A percentile compares a stretch with the other conserved stretches of the same genome.
Conservation (phyloP, 441 rosid species). For the Theobroma grandiflorum region DNA sequence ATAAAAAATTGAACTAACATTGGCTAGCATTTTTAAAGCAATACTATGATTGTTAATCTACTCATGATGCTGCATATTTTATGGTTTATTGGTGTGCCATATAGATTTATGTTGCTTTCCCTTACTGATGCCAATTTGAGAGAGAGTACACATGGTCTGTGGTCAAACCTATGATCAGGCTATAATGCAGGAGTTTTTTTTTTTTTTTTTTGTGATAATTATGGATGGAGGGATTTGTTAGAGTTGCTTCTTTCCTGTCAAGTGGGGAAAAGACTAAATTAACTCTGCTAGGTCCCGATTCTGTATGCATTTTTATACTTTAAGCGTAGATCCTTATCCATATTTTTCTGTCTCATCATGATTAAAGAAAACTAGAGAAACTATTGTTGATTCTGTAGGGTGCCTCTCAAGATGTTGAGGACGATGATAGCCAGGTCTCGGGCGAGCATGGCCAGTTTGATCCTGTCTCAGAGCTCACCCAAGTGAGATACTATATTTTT, state of each 20-base stretch:
- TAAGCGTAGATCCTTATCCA: neutral
- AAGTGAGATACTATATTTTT: constrained; percentile 40
- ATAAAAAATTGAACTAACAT: neutral
- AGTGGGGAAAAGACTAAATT: neutral
- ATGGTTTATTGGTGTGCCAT: neutral
- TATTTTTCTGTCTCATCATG: neutral
- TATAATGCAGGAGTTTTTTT: neutral
- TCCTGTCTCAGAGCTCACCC: constrained; percentile 37
- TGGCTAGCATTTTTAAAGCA: neutral
- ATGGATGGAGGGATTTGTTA: neutral
- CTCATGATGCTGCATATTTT: neutral
- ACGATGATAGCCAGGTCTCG: constrained; percentile 41
- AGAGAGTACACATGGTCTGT: neutral
- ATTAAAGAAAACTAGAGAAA: constrained; percentile 17
- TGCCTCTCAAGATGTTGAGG: constrained; percentile 35
- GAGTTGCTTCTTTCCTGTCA: neutral
- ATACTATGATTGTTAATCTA: neutral
- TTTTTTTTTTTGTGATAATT: neutral
- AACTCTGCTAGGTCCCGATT: neutral
- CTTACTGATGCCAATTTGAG: neutral
- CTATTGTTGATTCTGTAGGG: constrained; percentile 44
- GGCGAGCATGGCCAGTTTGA: constrained; percentile 37
- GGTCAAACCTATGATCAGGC: neutral
- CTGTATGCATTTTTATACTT: constrained; percentile 6
- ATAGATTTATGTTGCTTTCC: neutral